phyloP scores from a whole-genome alignment of 192 early-diverging fungal species.

The Coemansia erecta region DNA sequence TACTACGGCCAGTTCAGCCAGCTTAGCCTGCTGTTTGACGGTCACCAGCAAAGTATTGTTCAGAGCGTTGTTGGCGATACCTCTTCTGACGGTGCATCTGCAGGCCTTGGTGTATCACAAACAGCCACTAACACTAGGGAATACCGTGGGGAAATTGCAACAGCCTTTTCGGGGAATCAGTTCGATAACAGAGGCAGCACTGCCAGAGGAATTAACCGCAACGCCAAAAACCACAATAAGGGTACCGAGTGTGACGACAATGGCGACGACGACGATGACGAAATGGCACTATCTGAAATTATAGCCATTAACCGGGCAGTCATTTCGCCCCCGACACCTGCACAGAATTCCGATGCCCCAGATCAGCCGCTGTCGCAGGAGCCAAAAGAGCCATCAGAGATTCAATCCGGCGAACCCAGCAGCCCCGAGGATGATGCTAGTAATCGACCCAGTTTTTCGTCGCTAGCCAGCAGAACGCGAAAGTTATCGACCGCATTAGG shows the following conservation, averaged over 20 bases:
- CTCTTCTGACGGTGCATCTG: too few relatives aligned
- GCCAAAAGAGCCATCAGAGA: too few relatives aligned
- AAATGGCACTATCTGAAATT: slow-evolving; percentile 32
- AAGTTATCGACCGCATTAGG: slow-evolving; percentile 29
- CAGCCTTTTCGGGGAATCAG: too few relatives aligned
- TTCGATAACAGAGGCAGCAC: neutral
- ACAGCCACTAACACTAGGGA: too few relatives aligned
- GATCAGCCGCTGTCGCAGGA: neutral
- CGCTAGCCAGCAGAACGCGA: slow-evolving; percentile 20
- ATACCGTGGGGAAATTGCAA: too few relatives aligned
- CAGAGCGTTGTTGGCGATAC: neutral
- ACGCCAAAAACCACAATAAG: slow-evolving; percentile 3
- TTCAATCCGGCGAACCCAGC: neutral
- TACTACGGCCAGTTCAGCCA: slow-evolving; percentile 4
- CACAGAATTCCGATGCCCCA: neutral
- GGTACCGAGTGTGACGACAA: neutral
- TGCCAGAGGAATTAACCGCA: neutral
- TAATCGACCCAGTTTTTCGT: neutral
- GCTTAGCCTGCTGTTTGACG: slow-evolving; percentile 33
- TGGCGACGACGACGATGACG: slow-evolving; percentile 2
- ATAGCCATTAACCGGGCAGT: slow-evolving; percentile 12
- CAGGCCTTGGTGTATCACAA: too few relatives aligned
- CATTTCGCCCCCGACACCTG: slow-evolving; percentile 14
- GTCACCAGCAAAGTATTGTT: slow-evolving; percentile 3
- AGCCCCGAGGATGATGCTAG: neutral